Base-by-base conservation (phyloP, 495 filamentous ascomycete species). In the Xylaria flabelliformis region DNA sequence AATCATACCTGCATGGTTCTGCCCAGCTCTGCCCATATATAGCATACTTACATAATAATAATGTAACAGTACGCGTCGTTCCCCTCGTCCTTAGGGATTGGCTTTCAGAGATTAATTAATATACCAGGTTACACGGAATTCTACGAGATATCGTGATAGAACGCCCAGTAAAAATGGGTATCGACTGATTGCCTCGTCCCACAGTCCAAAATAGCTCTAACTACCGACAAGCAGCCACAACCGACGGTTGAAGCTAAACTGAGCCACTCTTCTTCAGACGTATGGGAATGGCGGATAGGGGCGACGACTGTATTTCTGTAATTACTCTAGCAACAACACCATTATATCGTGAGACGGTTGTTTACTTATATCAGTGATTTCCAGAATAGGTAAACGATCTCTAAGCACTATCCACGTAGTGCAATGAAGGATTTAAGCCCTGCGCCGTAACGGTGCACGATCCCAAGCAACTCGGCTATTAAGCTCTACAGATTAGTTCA, bases 341-440 rank as follows among this genome's bases (percentile, higher is more conserved):
- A 32, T 39, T 5, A 1, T n/a, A 59, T 59, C 26, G 55, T 42
- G 10, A 42, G 12, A 42, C 26, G 39, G 12, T 9, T 42, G 39
- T 58, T 19, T 13, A 58, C 2, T 3, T 39, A n/a, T 32, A 39
- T 15, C 9, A 26, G 21, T 24, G 8, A 39, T 39, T 36, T 39
- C 29, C 8, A 61, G 58, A 61, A 34, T 36, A 12, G 32, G 58
- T 21, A 39, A 39, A 61, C 58, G 13, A 41, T 10, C 21, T 59
- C 17, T 39, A 26, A 56, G 51, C 19, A 26, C 12, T 24, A 39
- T 36, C 56, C 19, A 10, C 32, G 15, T 29, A n/a, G 24, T 41
- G 19, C 10, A 12, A 39, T 61, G 58, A 61, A 61, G 58, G 58
- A 61, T 61, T 61, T 61, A 36, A 39, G 17, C 61, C 36, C 39